phyloP scores from a whole-genome alignment of 345 rosid genomes.

The Citrus sinensis region DVS_A1.0 CM039163.1:4689501-4690000 shows the following conservation, averaged over 20 bases:
- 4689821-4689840: background rate
- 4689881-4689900: too few relatives aligned
- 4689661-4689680: slow-evolving; percentile 54
- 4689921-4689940: background rate
- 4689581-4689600: slow-evolving; percentile 29
- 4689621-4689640: slow-evolving; percentile 17
- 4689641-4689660: slow-evolving; percentile 58
- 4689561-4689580: background rate
- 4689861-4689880: too few relatives aligned
- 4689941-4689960: background rate
- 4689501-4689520: too few relatives aligned
- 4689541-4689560: too few relatives aligned
- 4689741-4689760: slow-evolving; percentile 33
- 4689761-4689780: slow-evolving; percentile 2
- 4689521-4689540: too few relatives aligned
- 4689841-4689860: background rate
- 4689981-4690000: background rate
- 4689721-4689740: slow-evolving; percentile 9
- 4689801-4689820: background rate
- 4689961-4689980: background rate
- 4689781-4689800: slow-evolving; percentile 23
- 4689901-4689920: background rate
- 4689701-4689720: slow-evolving; percentile 16
- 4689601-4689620: slow-evolving; percentile 21
- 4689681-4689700: slow-evolving; percentile 49